phyloP scores from a whole-genome alignment of 176 grass and related monocot species.

The Lolium multiflorum region DNA sequence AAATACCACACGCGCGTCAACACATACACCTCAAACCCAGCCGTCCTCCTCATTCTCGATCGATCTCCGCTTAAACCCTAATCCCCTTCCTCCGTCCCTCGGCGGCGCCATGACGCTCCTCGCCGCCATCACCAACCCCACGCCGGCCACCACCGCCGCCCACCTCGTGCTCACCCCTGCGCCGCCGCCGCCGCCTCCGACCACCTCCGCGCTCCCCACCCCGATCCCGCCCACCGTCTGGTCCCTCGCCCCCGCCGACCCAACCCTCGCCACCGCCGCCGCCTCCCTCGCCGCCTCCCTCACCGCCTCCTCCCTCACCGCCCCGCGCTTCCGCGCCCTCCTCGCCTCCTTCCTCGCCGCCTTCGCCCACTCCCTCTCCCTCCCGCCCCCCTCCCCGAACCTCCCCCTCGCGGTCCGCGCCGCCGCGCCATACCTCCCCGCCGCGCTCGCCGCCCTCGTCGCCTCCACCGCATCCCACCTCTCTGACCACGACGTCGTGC shows the following conservation, averaged over 20 bases:
- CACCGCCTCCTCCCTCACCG: constrained; percentile 6
- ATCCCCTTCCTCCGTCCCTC: constrained; percentile 2
- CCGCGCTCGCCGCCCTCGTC: constrained; percentile 39
- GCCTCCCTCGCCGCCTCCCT: constrained; percentile 41
- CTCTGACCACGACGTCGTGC: constrained; percentile 44
- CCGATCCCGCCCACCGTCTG: constrained; percentile 58
- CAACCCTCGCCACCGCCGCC: constrained; percentile 49
- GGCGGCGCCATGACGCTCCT: constrained; percentile 70
- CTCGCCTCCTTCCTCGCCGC: constrained; percentile 56
- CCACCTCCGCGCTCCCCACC: constrained; percentile 36
- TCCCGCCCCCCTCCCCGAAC: neutral
- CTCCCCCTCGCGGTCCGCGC: constrained; percentile 33
- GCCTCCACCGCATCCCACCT: constrained; percentile 50
- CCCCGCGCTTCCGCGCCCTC: constrained; percentile 43
- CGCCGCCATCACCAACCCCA: constrained; percentile 49
- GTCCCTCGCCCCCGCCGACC: constrained; percentile 57
- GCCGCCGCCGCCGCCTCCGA: constrained; percentile 28
- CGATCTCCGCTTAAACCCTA: constrained; percentile 53
- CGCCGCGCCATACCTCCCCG: constrained; percentile 47
- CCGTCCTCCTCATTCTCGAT: neutral
- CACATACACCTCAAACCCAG: neutral
- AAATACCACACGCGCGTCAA: neutral
- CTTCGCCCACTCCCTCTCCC: constrained; percentile 41
- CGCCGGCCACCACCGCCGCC: neutral
- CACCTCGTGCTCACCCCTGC: constrained; percentile 67